phyloP scores from a whole-genome alignment of 1,284 basidiomycete species.

The Moesziomyces sp. region DNA sequence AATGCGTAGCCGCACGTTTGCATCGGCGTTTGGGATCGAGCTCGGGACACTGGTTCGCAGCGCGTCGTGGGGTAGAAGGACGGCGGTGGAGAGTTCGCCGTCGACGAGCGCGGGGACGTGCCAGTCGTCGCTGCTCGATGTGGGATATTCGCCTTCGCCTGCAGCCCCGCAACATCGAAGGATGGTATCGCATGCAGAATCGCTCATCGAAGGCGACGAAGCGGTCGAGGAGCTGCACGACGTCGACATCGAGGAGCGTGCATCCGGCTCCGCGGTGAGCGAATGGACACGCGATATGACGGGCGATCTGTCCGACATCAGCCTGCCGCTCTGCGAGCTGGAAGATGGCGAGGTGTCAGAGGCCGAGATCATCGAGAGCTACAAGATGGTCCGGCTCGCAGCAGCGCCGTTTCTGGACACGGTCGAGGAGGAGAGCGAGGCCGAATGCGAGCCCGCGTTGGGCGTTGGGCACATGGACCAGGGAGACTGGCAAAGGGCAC shows the following conservation, averaged over 20 bases:
- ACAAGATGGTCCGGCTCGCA: constrained; percentile 12
- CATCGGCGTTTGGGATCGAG: constrained; percentile 40
- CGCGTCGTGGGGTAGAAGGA: constrained; percentile 3
- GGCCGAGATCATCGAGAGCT: background rate
- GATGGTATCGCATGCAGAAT: constrained; percentile 27
- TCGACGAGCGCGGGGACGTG: constrained; percentile 22
- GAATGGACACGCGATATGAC: background rate
- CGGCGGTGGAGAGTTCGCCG: constrained; percentile 20
- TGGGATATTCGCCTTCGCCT: constrained; percentile 27
- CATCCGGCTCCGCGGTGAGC: background rate
- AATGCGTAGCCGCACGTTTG: constrained; percentile 36
- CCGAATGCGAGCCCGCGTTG: background rate
- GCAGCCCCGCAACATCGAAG: constrained; percentile 7
- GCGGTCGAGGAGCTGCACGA: constrained; percentile 15
- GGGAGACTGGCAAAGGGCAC: background rate
- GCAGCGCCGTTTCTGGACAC: constrained; percentile 34
- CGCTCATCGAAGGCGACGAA: constrained; percentile 27
- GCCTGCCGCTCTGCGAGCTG: constrained; percentile 1
- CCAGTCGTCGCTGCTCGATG: constrained; percentile 14
- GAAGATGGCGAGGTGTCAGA: background rate
- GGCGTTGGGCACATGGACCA: constrained; percentile 3
- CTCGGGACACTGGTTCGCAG: constrained; percentile 11
- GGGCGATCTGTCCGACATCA: constrained; percentile 17
- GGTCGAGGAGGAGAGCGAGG: constrained; percentile 25
- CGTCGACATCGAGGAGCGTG: constrained; percentile 1